A percentile compares a stretch with the other conserved stretches of the same genome.
Evolutionary conservation across 768 basidiomycete genomes (phyloP).

Genomic region (Lactarius deliciosus): DNA sequence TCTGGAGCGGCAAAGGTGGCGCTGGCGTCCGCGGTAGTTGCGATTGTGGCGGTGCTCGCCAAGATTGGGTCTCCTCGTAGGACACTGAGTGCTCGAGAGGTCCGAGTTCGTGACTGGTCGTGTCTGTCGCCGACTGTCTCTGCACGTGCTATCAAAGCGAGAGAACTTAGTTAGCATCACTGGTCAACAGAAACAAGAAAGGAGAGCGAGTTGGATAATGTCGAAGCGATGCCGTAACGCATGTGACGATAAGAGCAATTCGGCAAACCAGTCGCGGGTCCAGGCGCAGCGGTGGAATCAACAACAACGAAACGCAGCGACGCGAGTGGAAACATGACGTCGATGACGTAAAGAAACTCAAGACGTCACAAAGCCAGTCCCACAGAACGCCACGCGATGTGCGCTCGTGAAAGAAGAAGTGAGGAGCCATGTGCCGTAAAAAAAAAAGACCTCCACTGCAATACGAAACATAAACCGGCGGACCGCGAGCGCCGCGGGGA

Average conservation of each 20-base stretch:
- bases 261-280: too few species aligned
- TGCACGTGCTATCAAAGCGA: conserved; percentile 8
- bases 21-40: conserved; percentile 3
- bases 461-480: background rate
- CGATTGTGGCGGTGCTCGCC: background rate
- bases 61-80: background rate
- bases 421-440: background rate
- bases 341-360: conserved; percentile 1
- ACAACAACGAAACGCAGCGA: background rate
- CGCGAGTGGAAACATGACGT: background rate
- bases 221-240: too few species aligned
- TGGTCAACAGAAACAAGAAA: background rate
- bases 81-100: background rate
- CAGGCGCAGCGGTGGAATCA: too few species aligned
- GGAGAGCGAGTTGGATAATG: too few species aligned
- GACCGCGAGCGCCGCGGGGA: background rate
- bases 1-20: conserved; percentile 6
- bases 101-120: background rate
- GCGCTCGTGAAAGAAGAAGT: background rate
- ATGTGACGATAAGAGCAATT: too few species aligned
- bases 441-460: background rate
- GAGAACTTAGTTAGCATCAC: conserved; percentile 7
- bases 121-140: background rate
- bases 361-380: background rate
- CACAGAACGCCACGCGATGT: background rate